Conservation (phyloP, 192 early-diverging fungal genomes). For the Linnemannia schmuckeri region DNA sequence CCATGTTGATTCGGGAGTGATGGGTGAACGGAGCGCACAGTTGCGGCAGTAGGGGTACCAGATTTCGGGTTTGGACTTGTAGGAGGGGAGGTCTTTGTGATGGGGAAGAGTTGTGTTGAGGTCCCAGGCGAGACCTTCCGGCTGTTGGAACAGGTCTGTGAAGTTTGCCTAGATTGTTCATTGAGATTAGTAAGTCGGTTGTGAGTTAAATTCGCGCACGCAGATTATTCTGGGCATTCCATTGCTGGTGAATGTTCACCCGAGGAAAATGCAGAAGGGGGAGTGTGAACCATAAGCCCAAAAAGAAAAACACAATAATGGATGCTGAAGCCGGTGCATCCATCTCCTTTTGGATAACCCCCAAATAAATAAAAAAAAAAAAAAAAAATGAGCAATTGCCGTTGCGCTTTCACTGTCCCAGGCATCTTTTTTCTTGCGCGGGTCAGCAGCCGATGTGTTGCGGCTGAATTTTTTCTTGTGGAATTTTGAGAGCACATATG, state of each 20-base stretch:
- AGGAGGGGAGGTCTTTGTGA: slow-evolving; percentile 11
- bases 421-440: not conserved
- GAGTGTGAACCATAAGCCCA: not conserved
- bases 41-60: slow-evolving; percentile 55
- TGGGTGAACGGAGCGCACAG: slow-evolving; percentile 45
- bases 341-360: not conserved
- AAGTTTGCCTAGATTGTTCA: slow-evolving; percentile 43
- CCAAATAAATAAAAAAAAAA: not conserved
- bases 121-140: slow-evolving; percentile 33
- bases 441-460: not conserved
- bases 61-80: slow-evolving; percentile 41
- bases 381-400: not conserved
- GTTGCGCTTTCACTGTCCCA: too few relatives aligned
- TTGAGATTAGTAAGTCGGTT: not conserved
- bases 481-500: not conserved
- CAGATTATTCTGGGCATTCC: not conserved
- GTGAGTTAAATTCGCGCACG: not conserved
- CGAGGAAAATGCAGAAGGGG: not conserved
- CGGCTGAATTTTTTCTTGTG: not conserved
- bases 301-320: not conserved
- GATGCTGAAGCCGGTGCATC: not conserved
- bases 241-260: not conserved
- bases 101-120: slow-evolving; percentile 25
- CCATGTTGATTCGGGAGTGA: slow-evolving; percentile 42
- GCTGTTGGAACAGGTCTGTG: slow-evolving; percentile 42